Base-by-base conservation (phyloP, 306 rosid genomes). In the Arachis stenosperma region DNA sequence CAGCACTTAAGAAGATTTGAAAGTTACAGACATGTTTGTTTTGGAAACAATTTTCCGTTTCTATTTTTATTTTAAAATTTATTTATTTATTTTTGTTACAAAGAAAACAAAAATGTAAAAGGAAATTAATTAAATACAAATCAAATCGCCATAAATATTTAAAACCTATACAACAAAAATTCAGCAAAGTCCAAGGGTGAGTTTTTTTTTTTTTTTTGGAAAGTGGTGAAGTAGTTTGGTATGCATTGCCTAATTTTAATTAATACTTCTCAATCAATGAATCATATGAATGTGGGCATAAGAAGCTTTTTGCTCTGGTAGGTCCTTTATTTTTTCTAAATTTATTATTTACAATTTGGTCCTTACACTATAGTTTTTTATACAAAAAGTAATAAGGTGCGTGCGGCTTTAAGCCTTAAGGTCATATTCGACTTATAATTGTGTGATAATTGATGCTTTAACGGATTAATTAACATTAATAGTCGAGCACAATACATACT, bases 201-300 rank as follows among this genome's bases (percentile, higher is more conserved):
- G 60, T 48, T 77, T 33, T 77, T 79, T 60, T 40, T 54, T 48
- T 77, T 33, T 77, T 79, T 60, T 40, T 48, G 72, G 13, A 61
- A 56, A 36, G 42, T 70, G 65, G 58, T 2, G n/a, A 46, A 67
- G 7, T 65, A 30, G 67, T 82, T 64, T 65, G 78, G 83, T 74
- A 71, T 71, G 79, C 0, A 13, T 50, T 64, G 41, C 67, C 55
- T 7, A 0, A 33, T 71, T 56, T 57, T 65, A 33, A 33, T 33
- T 33, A 33, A 47, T 63, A 70, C 37, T 69, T 51, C 47, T 50
- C 52, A 48, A 65, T 78, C 57, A 57, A 13, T 76, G 61, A 57
- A 15, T 52, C 58, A 10, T 51, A 61, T 41, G 52, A 67, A 46
- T 65, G 73, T 41, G 17, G 63, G 40, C 63, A 17, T 33, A 33